Evolutionary conservation across 257 asterid genomes (phyloP), one percentile per base, ranked within the genome.

Genomic region (Solanum commersonii): DNA sequence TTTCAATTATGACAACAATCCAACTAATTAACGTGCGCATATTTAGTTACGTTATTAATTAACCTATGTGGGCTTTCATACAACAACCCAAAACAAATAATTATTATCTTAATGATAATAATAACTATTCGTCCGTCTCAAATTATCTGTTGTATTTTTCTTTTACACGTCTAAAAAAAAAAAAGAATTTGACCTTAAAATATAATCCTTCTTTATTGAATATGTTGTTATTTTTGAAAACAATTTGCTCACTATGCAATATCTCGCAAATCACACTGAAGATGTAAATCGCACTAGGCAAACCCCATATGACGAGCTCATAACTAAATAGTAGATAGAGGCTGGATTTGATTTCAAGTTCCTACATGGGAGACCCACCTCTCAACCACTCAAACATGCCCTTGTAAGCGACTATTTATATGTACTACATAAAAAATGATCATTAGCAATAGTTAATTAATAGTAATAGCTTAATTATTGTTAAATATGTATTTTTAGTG

Each of bases 21-120:
- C 85, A 79, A 46, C 85, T 81, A 81, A 81, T 81, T 81, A 46
- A 81, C 68, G 85, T 81, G 85, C 85, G 68, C 85, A 46, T 81
- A 46, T 49, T 40, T 37, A n/a, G 31, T 40, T 81, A 46, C 68
- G 42, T 81, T 31, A 81, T 46, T 81, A 46, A 81, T 46, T 81
- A 81, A 46, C 10, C 16, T 44, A 9, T 44, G 18, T 79, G 38
- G 40, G 67, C 85, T 79, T 40, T 79, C 67, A 44, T 29, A 27
- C 60, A 40, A 42, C 84, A 25, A 78, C 40, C 44, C 8, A n/a
- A 42, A 79, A 79, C 20, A 7, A 79, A 79, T 81, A 81, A 46
- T 81, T 27, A 44, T 16, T 8, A 79, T 77, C 27, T 11, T 40
- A 14, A 38, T 74, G 15, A 74, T 37, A 74, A 37, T 71, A 78